phyloP scores from a whole-genome alignment of 2,329 filamentous ascomycete species.

The Trichophyton rubrum region DNA sequence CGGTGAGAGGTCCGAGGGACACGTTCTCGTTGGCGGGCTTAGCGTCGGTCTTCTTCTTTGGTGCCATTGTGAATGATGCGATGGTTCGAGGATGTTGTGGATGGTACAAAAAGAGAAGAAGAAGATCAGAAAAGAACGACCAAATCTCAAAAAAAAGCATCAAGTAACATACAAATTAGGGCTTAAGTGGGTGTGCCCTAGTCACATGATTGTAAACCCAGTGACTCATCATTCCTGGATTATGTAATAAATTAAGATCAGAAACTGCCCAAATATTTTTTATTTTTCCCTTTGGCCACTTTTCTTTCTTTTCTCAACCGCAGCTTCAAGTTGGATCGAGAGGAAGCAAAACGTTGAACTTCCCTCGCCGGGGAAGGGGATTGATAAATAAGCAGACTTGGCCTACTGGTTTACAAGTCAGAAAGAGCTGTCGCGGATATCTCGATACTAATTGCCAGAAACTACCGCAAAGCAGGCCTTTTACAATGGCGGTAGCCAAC shows the following conservation, averaged over 20 bases:
- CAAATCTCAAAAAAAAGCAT: not conserved
- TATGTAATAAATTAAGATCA: not conserved
- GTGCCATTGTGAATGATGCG: slow-evolving; percentile 54
- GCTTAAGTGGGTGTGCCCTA: slow-evolving; percentile 7
- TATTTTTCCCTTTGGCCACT: not conserved
- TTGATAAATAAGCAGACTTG: not conserved
- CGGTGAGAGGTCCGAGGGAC: slow-evolving; percentile 90
- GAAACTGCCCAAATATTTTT: not conserved
- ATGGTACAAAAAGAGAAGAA: not conserved
- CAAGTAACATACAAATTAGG: slow-evolving; percentile 3
- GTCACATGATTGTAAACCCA: not conserved
- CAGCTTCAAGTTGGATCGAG: not conserved
- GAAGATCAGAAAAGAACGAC: not conserved
- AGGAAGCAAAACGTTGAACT: not conserved
- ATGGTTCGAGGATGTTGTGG: slow-evolving; percentile 19
- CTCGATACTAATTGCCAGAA: not conserved
- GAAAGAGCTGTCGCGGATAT: too few relatives aligned
- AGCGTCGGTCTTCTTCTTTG: slow-evolving; percentile 80
- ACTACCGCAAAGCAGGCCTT: not conserved
- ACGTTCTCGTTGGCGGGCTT: slow-evolving; percentile 87
- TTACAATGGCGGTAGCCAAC: slow-evolving; percentile 5
- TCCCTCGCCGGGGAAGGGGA: not conserved
- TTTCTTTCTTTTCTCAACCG: not conserved
- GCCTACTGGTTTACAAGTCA: not conserved
- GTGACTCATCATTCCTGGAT: not conserved